A percentile compares a stretch with the other conserved stretches of the same genome.
phyloP scores from a whole-genome alignment of 2,329 filamentous ascomycete genomes.

The Botryosphaeria dothidea region DNA sequence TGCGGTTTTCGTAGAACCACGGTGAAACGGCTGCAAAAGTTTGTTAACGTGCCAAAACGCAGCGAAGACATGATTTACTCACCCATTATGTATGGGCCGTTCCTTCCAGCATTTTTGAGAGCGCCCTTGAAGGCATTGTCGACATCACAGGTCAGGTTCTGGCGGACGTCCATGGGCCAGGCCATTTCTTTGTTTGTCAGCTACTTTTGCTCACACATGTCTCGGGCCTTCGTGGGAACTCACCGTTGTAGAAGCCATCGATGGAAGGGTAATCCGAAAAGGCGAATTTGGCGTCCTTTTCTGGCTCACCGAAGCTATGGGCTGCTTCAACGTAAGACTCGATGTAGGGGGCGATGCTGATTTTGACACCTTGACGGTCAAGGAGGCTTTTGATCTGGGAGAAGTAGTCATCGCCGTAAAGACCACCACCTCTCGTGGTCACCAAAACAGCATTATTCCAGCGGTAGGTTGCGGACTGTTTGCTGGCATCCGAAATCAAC shows the following conservation, averaged over 20 bases:
- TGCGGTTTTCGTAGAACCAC: conserved; percentile 43
- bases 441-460: conserved; percentile 42
- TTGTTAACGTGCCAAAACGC: conserved; percentile 14
- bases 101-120: conserved; percentile 33
- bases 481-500: conserved; percentile 28
- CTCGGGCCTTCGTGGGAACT: not conserved
- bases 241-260: conserved; percentile 41
- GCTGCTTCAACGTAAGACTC: conserved; percentile 34
- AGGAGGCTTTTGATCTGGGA: conserved; percentile 25
- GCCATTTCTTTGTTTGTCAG: not conserved
- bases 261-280: conserved; percentile 35
- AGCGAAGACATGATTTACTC: conserved; percentile 21
- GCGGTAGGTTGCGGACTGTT: conserved; percentile 28
- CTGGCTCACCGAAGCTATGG: conserved; percentile 25
- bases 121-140: conserved; percentile 38
- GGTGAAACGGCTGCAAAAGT: conserved; percentile 35
- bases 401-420: conserved; percentile 40
- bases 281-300: conserved; percentile 26
- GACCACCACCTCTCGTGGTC: conserved; percentile 37
- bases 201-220: not conserved
- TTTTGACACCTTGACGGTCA: conserved; percentile 25
- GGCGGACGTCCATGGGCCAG: conserved; percentile 2
- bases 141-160: conserved; percentile 20
- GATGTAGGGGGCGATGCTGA: conserved; percentile 37
- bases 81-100: conserved; percentile 42